A percentile compares a stretch with the other conserved stretches of the same genome.
Evolutionary conservation across 2,329 filamentous ascomycete genomes (phyloP).

Genomic region (Exophiala phaeomuriformis): DNA sequence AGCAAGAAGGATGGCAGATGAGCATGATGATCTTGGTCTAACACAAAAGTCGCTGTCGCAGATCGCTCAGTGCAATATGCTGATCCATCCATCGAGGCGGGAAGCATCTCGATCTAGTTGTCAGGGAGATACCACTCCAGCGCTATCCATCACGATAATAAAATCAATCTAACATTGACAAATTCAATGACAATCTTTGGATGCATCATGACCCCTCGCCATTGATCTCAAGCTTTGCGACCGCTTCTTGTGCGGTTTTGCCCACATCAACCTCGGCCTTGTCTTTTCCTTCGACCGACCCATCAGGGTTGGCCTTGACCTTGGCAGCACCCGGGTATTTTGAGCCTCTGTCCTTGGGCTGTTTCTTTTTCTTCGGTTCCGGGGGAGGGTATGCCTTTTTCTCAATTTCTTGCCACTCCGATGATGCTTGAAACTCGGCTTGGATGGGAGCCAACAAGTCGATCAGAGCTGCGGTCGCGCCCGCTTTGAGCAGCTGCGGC

Average conservation of each 20-base stretch:
- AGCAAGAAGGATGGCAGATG: too few species aligned
- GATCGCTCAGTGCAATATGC: too few species aligned
- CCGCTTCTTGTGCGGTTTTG: conserved; percentile 22
- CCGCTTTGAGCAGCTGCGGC: conserved; percentile 82
- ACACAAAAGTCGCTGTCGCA: too few species aligned
- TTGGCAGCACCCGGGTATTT: conserved; percentile 49
- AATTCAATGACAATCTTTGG: neutral
- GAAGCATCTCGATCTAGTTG: too few species aligned
- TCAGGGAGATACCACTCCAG: too few species aligned
- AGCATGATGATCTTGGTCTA: too few species aligned
- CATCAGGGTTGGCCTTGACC: conserved; percentile 21
- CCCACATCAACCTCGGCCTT: conserved; percentile 23
- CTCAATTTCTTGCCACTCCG: conserved; percentile 74
- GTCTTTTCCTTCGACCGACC: conserved; percentile 20
- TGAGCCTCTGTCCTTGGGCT: conserved; percentile 67
- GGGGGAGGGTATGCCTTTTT: conserved; percentile 73
- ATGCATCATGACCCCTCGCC: conserved; percentile 6
- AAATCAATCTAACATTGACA: too few species aligned
- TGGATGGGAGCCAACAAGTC: conserved; percentile 67
- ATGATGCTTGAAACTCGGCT: conserved; percentile 59
- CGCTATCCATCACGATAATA: too few species aligned
- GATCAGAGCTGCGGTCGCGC: conserved; percentile 61
- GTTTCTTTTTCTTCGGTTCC: conserved; percentile 56
- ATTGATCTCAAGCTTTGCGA: conserved; percentile 24
- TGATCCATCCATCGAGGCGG: too few species aligned